Percentiles rank a stretch among this genome's conserved stretches.
phyloP scores from a whole-genome alignment of 1,284 basidiomycete species.

The Fistulina hepatica region DNA sequence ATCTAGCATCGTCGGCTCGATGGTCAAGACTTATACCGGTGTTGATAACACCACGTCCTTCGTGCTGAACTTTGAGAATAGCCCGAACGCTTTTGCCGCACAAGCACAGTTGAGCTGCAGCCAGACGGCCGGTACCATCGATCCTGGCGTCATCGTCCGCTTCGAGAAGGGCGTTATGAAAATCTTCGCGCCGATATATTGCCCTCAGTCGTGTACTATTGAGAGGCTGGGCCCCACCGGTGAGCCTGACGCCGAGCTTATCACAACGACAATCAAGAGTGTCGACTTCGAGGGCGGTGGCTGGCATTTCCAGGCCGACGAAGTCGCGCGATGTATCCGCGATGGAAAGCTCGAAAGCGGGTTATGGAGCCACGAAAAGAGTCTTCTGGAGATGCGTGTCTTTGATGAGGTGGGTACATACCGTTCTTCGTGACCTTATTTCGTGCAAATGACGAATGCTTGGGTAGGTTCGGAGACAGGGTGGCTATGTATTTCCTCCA shows the following conservation, averaged over 20 bases:
- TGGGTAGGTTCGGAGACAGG: constrained; percentile 30
- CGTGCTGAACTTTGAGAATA: constrained; percentile 65
- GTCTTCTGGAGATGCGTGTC: constrained; percentile 65
- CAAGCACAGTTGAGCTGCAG: constrained; percentile 60
- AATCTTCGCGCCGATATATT: constrained; percentile 52
- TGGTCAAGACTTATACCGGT: constrained; percentile 67
- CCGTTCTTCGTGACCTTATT: neutral
- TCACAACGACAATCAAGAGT: too few species aligned
- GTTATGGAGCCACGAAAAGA: constrained; percentile 68
- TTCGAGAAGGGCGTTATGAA: constrained; percentile 59
- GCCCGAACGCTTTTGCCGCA: constrained; percentile 36
- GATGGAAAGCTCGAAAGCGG: constrained; percentile 69
- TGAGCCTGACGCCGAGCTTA: constrained; percentile 44
- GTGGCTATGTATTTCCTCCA: constrained; percentile 29
- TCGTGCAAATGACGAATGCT: constrained; percentile 2
- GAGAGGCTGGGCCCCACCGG: constrained; percentile 48
- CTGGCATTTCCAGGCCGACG: constrained; percentile 73
- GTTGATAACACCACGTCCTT: constrained; percentile 77
- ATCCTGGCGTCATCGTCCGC: constrained; percentile 49
- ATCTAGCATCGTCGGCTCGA: constrained; percentile 43
- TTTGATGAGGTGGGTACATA: constrained; percentile 62
- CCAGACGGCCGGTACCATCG: constrained; percentile 36
- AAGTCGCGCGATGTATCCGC: constrained; percentile 70
- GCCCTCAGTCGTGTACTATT: constrained; percentile 51
- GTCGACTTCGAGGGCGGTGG: constrained; percentile 53